Percentiles rank a stretch among this genome's conserved stretches.
These are phyloP conservation scores for Myxozyma sirexii DNA, from an alignment of 805 yeast genomes.

Conservation along the genomic window DNA sequence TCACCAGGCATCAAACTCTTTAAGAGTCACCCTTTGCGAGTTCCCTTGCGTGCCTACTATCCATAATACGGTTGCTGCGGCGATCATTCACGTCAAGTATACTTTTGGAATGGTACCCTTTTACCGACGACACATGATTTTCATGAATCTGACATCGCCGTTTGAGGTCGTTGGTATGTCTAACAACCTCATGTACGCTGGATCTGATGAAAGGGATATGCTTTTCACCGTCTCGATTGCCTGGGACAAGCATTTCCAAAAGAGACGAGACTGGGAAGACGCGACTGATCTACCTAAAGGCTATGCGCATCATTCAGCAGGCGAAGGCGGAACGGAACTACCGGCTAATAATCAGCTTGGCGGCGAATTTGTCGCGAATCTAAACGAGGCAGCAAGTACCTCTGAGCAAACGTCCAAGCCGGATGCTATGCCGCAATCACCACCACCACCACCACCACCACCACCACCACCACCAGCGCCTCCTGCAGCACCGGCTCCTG, in stretches of 20 bases:
- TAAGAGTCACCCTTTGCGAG: conserved; percentile 29
- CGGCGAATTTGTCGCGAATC: neutral
- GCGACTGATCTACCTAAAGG: neutral
- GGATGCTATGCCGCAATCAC: neutral
- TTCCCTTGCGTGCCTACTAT: conserved; percentile 32
- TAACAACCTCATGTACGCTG: conserved; percentile 26
- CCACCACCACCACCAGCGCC: neutral
- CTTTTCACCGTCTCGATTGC: conserved; percentile 24
- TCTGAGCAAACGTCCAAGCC: neutral
- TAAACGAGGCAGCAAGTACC: neutral
- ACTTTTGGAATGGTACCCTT: conserved; percentile 4
- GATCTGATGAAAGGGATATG: conserved; percentile 21
- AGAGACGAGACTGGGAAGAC: conserved; percentile 11
- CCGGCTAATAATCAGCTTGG: neutral
- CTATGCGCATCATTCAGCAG: neutral
- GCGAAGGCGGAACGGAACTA: neutral
- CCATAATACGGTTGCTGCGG: conserved; percentile 27
- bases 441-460: neutral
- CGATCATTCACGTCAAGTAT: conserved; percentile 26
- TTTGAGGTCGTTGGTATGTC: conserved; percentile 25
- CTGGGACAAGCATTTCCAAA: conserved; percentile 25
- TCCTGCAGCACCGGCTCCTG: neutral
- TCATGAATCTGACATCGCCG: conserved; percentile 30
- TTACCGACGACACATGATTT: conserved; percentile 20
- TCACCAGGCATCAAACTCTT: conserved; percentile 29